phyloP scores from a whole-genome alignment of 345 rosid genomes.

The Lumnitzera littorea region DNA sequence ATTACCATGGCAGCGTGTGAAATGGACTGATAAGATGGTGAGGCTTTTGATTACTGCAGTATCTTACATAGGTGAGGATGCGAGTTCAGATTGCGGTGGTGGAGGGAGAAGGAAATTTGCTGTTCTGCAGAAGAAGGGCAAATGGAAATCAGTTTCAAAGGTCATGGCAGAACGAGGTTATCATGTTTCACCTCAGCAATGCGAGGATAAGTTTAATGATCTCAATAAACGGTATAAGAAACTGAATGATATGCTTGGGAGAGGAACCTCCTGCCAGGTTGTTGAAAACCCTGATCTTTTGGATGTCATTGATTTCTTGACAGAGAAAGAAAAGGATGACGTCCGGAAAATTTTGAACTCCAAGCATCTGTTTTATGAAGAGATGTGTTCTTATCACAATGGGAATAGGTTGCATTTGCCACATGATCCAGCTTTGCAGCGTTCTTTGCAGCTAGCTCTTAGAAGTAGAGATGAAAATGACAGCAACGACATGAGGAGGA shows the following conservation, averaged over 20 bases:
- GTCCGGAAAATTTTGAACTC: conserved; percentile 80
- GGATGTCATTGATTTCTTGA: conserved; percentile 58
- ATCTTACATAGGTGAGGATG: conserved; percentile 79
- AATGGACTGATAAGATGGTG: conserved; percentile 96
- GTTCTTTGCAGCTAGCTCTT: conserved; percentile 64
- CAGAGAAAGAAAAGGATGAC: conserved; percentile 79
- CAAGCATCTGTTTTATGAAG: conserved; percentile 88
- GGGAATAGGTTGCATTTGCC: conserved; percentile 83
- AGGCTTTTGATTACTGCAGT: conserved; percentile 83
- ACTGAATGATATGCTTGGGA: conserved; percentile 89
- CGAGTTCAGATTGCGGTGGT: conserved; percentile 33
- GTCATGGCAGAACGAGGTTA: conserved; percentile 84
- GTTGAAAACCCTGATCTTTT: conserved; percentile 82
- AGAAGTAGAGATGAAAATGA: conserved; percentile 73
- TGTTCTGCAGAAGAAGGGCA: conserved; percentile 77
- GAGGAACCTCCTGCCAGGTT: conserved; percentile 87
- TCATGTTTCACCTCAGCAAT: conserved; percentile 92
- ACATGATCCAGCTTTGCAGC: conserved; percentile 79
- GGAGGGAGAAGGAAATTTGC: conserved; percentile 64
- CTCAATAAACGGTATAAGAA: conserved; percentile 89
- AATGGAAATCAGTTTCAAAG: conserved; percentile 85
- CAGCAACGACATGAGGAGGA: conserved; percentile 45
- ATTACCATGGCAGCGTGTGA: conserved; percentile 86
- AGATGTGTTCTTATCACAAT: conserved; percentile 95
- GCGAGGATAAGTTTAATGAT: conserved; percentile 92